Base-by-base conservation (phyloP, 345 rosid genomes). In the Erucastrum elatum region DNA sequence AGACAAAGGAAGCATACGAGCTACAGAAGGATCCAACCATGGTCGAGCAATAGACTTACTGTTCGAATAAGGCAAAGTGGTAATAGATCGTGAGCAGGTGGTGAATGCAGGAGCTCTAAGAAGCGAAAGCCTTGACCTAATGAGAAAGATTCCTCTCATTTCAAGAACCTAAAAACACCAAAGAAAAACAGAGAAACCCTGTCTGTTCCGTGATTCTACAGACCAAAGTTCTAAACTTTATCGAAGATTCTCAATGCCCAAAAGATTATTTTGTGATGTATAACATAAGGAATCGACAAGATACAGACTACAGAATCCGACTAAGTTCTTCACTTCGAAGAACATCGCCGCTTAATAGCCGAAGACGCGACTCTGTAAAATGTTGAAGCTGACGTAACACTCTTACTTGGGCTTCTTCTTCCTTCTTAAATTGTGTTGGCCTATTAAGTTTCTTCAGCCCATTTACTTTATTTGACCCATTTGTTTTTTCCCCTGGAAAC, bases 131-230 rank as follows among this genome's bases (percentile, higher is more conserved):
- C 76, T 80, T 70, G 77, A 75, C 6, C 77, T 70, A 11, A 75
- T 66, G 4, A 71, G 64, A 71, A 71, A 70, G 68, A 66, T 58
- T 75, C 83, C 83, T 64, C 83, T 65, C 80, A 80, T 80, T 34
- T 7, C 59, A 5, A 44, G 37, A 74, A 62, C 13, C 27, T 2
- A n/a, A 35, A 2, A 16, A 4, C 16, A 39, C 5, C 21, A 41
- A 29, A 21, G 63, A 11, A 56, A 7, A 49, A 49, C 29, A 55
- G 35, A 53, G 17, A 39, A 69, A 69, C 41, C 17, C 46, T 37
- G 66, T 55, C 31, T 64, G 37, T 8, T 64, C 10, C 16, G 81
- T 4, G 51, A 77, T 56, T 39, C 56, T 64, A 41, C 72, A 41
- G 41, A 66, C n/a, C 31, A 72, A 78, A 72, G 72, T 13, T 46